These are phyloP conservation scores for Plenodomus biglobosus DNA, from an alignment of 2,329 filamentous ascomycete genomes.

Conservation along the genomic window DNA sequence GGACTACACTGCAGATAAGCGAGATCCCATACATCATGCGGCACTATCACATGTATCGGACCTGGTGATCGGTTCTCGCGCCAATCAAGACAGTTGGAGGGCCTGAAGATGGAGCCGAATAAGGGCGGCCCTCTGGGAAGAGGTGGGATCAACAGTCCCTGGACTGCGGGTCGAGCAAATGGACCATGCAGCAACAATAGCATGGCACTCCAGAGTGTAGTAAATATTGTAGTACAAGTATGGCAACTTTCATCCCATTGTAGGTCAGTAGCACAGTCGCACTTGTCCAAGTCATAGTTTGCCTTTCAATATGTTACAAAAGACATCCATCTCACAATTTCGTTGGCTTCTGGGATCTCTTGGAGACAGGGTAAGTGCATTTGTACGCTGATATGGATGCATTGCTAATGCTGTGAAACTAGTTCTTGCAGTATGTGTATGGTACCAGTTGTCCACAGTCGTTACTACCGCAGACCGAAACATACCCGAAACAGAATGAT, in stretches of 20 bases:
- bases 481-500: background rate
- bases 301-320: background rate
- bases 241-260: background rate
- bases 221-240: background rate
- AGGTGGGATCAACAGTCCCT: background rate
- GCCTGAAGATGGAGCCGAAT: background rate
- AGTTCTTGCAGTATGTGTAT: background rate
- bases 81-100: background rate
- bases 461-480: background rate
- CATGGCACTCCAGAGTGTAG: background rate
- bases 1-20: background rate
- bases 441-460: background rate
- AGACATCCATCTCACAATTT: background rate
- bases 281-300: background rate
- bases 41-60: background rate
- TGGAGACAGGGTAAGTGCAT: background rate
- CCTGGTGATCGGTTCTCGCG: background rate
- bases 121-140: background rate
- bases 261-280: background rate
- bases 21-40: background rate
- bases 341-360: background rate
- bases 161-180: background rate
- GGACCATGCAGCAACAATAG: background rate
- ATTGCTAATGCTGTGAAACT: background rate
- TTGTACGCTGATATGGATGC: background rate